Conservation (phyloP, 495 filamentous ascomycete genomes). For the Penicillium arizonense region DNA sequence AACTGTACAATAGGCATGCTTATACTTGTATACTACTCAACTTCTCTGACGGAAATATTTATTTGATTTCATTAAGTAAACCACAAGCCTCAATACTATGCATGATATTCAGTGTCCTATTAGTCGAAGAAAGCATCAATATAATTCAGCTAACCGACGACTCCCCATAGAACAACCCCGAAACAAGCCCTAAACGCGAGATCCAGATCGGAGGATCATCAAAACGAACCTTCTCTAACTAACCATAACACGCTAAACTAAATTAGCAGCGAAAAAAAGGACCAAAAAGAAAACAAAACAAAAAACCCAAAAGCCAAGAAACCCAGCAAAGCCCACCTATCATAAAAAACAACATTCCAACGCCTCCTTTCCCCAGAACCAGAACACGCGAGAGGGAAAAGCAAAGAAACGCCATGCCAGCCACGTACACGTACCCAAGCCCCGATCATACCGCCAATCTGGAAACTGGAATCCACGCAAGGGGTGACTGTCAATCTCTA, state of each 20-base stretch:
- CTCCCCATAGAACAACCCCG: no score
- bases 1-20: background rate
- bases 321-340: background rate
- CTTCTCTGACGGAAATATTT: background rate
- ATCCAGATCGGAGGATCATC: no score
- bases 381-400: constrained; percentile 2
- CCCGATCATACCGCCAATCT: constrained; percentile 8
- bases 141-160: no score
- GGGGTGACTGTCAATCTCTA: constrained; percentile 13
- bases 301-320: background rate
- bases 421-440: constrained; percentile 8
- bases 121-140: no score
- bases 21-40: constrained; percentile 1
- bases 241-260: no score
- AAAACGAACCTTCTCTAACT: no score
- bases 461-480: constrained; percentile 17
- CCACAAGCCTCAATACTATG: no score
- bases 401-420: constrained; percentile 1
- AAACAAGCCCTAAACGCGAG: no score
- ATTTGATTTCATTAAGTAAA: background rate
- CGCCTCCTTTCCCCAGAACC: background rate
- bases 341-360: background rate
- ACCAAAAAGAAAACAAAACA: background rate
- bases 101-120: no score
- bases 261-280: no score